Base-by-base conservation (phyloP, 306 rosid genomes). In the Sophora flavescens region DNA sequence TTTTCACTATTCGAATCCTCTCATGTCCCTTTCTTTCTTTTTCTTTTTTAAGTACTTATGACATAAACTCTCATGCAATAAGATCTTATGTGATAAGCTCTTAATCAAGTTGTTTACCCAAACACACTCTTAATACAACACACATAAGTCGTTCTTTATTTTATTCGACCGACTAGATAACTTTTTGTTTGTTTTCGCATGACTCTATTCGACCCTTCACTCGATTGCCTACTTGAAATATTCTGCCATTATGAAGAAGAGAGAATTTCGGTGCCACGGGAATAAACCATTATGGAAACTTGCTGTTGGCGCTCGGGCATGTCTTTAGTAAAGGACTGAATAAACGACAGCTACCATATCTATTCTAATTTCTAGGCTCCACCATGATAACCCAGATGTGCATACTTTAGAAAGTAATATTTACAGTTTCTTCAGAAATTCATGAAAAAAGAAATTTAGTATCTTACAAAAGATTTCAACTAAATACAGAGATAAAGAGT, bases 151-250 rank as follows among this genome's bases (percentile, higher is more conserved):
- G 3, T 30, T 30, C 32, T 3, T 30, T 30, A 30, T 30, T 30
- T 22, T 60, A 12, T 36, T 36, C n/a, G 50, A 14, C 15, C 15
- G 47, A 15, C 13, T 18, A 63, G 50, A 32, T 58, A 78, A 62
- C 72, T 73, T 78, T 72, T 51, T 30, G 10, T 64, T 77, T 26
- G 52, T 77, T 73, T 51, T 36, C 68, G 66, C 61, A 68, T 63
- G 66, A 39, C 50, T n/a, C 13, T 70, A 32, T 77, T 77, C 83
- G 68, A 58, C 75, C 1, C 28, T 58, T 56, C 59, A 56, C 32
- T 81, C 50, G 75, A 81, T 84, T 73, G 74, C 63, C 44, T 33
- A 41, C 50, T 81, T 67, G 72, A 77, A 84, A 58, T 13, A 33
- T 50, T 68, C 68, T 54, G 53, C 17, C 3, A 44, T 60, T 58